These are phyloP conservation scores for Paramarasmius palmivorus DNA, from an alignment of 1,284 basidiomycete species.

Conservation along the genomic window DNA sequence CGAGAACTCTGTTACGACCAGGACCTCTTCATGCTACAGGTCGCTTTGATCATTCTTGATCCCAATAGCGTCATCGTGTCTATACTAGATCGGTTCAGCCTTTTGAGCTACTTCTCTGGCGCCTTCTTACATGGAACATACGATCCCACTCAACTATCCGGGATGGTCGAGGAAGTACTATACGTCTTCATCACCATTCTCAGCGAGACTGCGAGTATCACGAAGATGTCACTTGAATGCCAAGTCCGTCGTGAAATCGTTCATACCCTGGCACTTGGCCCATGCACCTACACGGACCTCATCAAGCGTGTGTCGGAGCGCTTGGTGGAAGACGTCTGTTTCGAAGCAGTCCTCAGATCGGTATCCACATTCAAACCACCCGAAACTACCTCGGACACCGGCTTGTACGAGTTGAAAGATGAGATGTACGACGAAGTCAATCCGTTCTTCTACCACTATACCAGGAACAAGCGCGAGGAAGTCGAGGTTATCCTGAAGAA, in stretches of 20 bases:
- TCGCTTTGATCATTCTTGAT: constrained; percentile 78
- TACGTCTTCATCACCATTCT: constrained; percentile 88
- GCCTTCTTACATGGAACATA: constrained; percentile 58
- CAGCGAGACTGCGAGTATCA: constrained; percentile 81
- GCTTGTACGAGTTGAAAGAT: constrained; percentile 87
- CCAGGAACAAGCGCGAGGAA: constrained; percentile 92
- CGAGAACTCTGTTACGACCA: constrained; percentile 97
- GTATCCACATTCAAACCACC: constrained; percentile 87
- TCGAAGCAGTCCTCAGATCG: constrained; percentile 79
- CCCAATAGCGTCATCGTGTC: constrained; percentile 82
- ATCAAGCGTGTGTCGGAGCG: constrained; percentile 91
- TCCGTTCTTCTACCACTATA: constrained; percentile 96
- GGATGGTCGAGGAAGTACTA: constrained; percentile 92
- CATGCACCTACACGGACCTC: constrained; percentile 90
- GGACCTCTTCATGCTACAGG: constrained; percentile 91
- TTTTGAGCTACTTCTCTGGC: constrained; percentile 80
- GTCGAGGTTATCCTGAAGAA: constrained; percentile 82
- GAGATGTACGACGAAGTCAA: constrained; percentile 88
- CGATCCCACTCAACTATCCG: constrained; percentile 72
- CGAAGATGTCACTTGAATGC: constrained; percentile 64
- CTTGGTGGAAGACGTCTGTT: constrained; percentile 82
- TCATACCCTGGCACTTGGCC: constrained; percentile 88
- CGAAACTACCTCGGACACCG: constrained; percentile 76
- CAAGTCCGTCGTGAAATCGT: constrained; percentile 86
- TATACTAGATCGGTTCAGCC: constrained; percentile 88